Base-by-base conservation (phyloP, 768 basidiomycete genomes). In the Suillus subluteus region DNA sequence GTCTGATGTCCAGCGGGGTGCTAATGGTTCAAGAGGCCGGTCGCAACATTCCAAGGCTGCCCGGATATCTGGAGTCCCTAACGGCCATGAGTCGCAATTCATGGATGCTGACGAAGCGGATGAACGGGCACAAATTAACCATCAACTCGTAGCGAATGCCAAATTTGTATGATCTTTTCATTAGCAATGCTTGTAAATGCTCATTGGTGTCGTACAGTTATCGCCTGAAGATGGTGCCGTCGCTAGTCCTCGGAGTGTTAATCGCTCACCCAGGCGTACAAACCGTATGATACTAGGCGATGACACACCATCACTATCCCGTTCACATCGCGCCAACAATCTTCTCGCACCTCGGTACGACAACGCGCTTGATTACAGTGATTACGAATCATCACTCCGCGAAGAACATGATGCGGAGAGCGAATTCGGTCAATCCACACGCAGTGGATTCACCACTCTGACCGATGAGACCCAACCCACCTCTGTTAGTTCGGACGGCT, bases 81-180 rank as follows among this genome's bases (percentile, higher is more conserved):
- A 78, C 72, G 87, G 87, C 21, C 86, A 87, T 7, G 83, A 84
- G 3, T 95, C 94, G 13, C 94, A 94, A 71, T 95, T 95, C 73
- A 90, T 94, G 90, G 94, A 95, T 75, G 94, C 94, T 4, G 93
- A 95, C 70, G 93, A 94, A 63, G 88, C 86, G 15, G 83, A 90
- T 70, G 93, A 92, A 9, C 87, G 91, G 69, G 90, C 92, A 72
- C 94, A 96, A 75, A 92, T 97, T 55, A 92, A 95, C 73, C 89
- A 92, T 68, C 93, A 93, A 67, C 79, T 96, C 38, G 89, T 86
- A 41, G 89, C 88, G 65, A 94, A 91, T 43, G 89, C 86, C 18
- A 87, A 85, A 64, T 81, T 92, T 67, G 91, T 95, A 73, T 68
- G 86, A 82, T 54, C 12, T 21, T 44, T 46, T 23, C 11, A 58